Conservation (phyloP, 345 rosid species). For the Eucalyptus viminalis region DNA sequence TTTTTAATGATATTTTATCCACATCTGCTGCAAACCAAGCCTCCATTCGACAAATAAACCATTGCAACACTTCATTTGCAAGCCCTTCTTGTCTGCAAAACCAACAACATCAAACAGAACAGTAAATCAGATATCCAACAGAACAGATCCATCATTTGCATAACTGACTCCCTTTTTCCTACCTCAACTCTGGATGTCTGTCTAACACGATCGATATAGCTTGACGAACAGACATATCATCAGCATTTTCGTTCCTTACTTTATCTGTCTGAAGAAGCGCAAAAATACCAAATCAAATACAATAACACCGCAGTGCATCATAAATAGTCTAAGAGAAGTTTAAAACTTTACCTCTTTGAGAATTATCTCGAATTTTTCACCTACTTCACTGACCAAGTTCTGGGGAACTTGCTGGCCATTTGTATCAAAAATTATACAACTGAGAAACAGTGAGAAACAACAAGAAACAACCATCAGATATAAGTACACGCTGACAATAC, state of each 20-base stretch:
- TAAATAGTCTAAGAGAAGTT: not conserved
- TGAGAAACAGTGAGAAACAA: constrained; percentile 3
- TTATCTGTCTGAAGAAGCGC: constrained; percentile 41
- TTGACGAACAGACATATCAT: constrained; percentile 83
- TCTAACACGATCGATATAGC: constrained; percentile 64
- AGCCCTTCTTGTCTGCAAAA: constrained; percentile 57
- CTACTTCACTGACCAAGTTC: constrained; percentile 56
- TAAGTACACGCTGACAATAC: not conserved
- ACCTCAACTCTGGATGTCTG: constrained; percentile 75
- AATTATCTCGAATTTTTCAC: constrained; percentile 68
- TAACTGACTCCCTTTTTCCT: not conserved
- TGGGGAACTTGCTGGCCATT: constrained; percentile 56
- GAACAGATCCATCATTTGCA: not conserved
- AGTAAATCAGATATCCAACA: not conserved
- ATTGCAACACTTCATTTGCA: constrained; percentile 73
- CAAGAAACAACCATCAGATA: not conserved
- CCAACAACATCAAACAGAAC: not conserved
- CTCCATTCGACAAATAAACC: constrained; percentile 93
- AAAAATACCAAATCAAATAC: not conserved
- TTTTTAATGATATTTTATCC: constrained; percentile 69
- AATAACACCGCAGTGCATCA: not conserved
- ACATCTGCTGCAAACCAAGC: constrained; percentile 97
- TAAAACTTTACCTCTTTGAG: constrained; percentile 48
- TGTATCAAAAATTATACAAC: constrained; percentile 56
- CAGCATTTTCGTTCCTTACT: constrained; percentile 56